Base-by-base conservation (phyloP, 192 early-diverging fungal genomes). In the Polychytrium aggregatum region DNA sequence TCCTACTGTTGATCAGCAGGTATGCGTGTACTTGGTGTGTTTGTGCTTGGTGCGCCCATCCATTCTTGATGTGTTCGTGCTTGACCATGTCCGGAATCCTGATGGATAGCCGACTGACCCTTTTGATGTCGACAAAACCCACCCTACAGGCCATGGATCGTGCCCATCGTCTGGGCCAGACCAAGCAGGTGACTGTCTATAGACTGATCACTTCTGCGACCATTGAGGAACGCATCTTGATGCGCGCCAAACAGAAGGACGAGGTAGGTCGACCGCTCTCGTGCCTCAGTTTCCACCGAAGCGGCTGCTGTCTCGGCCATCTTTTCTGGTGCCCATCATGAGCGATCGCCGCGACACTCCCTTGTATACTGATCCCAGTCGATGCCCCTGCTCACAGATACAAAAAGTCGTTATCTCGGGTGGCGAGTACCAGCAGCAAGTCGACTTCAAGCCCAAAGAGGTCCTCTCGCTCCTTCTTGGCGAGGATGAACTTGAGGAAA, bases 141-240 rank as follows among this genome's bases (percentile, higher is more conserved):
- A n/a, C n/a, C n/a, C n/a, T n/a, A 59, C 87, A 92, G 56, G 90
- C 90, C 8, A 89, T 91, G 63, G 90, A 94, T 60, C 83, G 90
- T 34, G 85, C 85, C 2, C 90, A 94, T 56, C 82, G 90, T 43
- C 86, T 94, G 46, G 90, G 90, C 27, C 90, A 94, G 50, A 85
- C 79, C 2, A 81, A 72, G 27, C 90, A 89, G 3, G 90, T 94
- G 0, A 69, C 89, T 10, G 74, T 94, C 39, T 94, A 90, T 54
- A 72, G 91, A 2, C 64, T 94, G 10, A 78, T 88, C 31, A 82
- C 86, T 1, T 81, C 74, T 18, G 86, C 85, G 34, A 87, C 85
- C 31, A 78, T 89, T 42, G 91, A 94, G 55, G 64, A 63, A 34
- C 77, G 83, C 37, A 88, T 94, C 37, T 56, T 94, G 34, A 68